Percentiles rank a stretch among this genome's conserved stretches.
Conservation (phyloP, 2,329 filamentous ascomycete species). For the Colletotrichum siamense region DNA sequence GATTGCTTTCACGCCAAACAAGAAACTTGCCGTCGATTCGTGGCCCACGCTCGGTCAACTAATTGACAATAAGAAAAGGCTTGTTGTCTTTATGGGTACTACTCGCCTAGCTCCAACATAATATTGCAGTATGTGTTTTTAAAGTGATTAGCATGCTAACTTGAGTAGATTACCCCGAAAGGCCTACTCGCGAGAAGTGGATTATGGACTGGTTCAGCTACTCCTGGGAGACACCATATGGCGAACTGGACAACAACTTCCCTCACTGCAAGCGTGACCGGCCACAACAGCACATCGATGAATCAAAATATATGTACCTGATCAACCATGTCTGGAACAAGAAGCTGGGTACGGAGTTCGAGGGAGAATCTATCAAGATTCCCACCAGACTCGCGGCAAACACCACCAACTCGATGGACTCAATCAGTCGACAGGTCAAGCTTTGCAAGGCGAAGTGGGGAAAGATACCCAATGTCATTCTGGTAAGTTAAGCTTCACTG, state of each 20-base stretch:
- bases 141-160: background rate
- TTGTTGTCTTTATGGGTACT: background rate
- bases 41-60: background rate
- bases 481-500: background rate
- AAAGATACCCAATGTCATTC: background rate
- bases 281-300: background rate
- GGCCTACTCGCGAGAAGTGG: background rate
- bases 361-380: background rate
- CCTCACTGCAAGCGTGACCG: background rate
- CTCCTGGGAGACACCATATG: background rate
- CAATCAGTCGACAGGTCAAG: background rate
- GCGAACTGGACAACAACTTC: background rate
- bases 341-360: background rate
- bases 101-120: fast-evolving
- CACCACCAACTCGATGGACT: background rate
- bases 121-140: fast-evolving
- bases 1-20: background rate
- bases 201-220: background rate
- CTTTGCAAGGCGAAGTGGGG: background rate
- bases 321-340: background rate
- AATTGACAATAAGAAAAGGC: background rate
- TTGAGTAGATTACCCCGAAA: background rate
- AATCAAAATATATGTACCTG: background rate
- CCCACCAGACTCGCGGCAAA: background rate
- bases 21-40: background rate